Percentiles rank a stretch among this genome's conserved stretches.
Evolutionary conservation across 768 basidiomycete genomes (phyloP).

Genomic region (Rhodotorula diobovata): DNA sequence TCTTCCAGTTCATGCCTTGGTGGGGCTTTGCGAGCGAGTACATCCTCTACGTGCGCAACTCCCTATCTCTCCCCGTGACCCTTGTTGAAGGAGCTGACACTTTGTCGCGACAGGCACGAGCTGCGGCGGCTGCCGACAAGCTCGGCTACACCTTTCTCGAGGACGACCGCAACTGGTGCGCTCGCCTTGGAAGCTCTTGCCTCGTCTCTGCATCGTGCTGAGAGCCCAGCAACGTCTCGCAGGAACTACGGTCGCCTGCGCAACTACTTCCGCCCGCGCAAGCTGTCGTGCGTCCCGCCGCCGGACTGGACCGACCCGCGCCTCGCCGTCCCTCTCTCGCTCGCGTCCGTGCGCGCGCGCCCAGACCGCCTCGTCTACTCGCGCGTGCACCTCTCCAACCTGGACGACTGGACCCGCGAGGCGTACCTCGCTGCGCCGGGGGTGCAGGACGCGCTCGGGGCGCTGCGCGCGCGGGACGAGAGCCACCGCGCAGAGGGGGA

Average conservation of each 20-base stretch:
- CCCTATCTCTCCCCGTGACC: too few species aligned
- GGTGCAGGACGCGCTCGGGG: not conserved
- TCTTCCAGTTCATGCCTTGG: conserved; percentile 32
- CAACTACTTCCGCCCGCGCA: conserved; percentile 15
- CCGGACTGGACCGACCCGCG: conserved; percentile 23
- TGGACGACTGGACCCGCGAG: conserved; percentile 31
- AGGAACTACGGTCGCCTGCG: conserved; percentile 33
- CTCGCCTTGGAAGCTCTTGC: not conserved
- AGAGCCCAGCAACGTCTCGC: too few species aligned
- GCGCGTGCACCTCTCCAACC: conserved; percentile 15
- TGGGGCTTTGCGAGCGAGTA: conserved; percentile 36
- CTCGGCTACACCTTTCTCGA: conserved; percentile 26
- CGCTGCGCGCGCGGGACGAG: not conserved
- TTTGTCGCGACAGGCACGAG: not conserved
- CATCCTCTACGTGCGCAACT: conserved; percentile 25
- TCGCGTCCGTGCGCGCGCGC: not conserved
- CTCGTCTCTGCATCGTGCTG: too few species aligned
- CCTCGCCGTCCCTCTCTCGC: conserved; percentile 21
- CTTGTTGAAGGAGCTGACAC: too few species aligned
- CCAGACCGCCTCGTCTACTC: conserved; percentile 14
- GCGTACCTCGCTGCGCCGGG: conserved; percentile 1
- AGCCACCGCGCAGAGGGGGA: not conserved
- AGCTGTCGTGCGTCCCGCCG: conserved; percentile 19
- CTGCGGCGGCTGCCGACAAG: conserved; percentile 11
- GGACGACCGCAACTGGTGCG: conserved; percentile 26